These are phyloP conservation scores for Lachnellula cervina DNA, from an alignment of 2,329 filamentous ascomycete genomes.

Conservation along the genomic window DNA sequence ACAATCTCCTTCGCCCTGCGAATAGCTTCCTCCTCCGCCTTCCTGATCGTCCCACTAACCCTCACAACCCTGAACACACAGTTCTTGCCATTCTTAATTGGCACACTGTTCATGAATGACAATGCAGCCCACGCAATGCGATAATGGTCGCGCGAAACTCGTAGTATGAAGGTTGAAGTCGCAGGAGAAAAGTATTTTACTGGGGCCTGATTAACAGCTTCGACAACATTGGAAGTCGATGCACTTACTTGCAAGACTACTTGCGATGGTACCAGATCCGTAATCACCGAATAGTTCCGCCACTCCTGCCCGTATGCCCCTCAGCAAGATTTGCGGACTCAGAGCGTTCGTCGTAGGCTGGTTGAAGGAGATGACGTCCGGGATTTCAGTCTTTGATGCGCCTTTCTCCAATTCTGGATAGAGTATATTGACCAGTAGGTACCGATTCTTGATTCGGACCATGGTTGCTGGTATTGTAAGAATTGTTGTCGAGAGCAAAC, in stretches of 20 bases:
- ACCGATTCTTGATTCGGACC: conserved; percentile 95
- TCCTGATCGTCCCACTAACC: conserved; percentile 89
- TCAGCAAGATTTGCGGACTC: conserved; percentile 59
- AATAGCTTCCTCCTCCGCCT: conserved; percentile 86
- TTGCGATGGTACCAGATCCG: conserved; percentile 69
- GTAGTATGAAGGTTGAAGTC: conserved; percentile 91
- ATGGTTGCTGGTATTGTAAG: conserved; percentile 43
- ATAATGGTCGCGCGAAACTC: conserved; percentile 76
- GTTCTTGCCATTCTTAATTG: conserved; percentile 50
- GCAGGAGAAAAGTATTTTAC: conserved; percentile 90
- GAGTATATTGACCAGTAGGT: conserved; percentile 89
- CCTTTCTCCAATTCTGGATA: conserved; percentile 57
- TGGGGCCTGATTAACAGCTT: conserved; percentile 32
- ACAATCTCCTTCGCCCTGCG: conserved; percentile 69
- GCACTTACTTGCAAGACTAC: conserved; percentile 60
- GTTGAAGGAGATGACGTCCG: conserved; percentile 67
- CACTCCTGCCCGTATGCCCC: conserved; percentile 66
- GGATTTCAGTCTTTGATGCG: conserved; percentile 35
- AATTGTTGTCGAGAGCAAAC: conserved; percentile 33
- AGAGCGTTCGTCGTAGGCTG: conserved; percentile 72
- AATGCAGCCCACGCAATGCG: conserved; percentile 86
- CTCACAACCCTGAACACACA: conserved; percentile 82
- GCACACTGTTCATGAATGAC: conserved; percentile 68
- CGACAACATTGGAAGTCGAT: background rate
- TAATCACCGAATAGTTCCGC: conserved; percentile 80